These are phyloP conservation scores for Venturia aucupariae DNA, from an alignment of 2,329 filamentous ascomycete genomes.

Conservation along the genomic window DNA sequence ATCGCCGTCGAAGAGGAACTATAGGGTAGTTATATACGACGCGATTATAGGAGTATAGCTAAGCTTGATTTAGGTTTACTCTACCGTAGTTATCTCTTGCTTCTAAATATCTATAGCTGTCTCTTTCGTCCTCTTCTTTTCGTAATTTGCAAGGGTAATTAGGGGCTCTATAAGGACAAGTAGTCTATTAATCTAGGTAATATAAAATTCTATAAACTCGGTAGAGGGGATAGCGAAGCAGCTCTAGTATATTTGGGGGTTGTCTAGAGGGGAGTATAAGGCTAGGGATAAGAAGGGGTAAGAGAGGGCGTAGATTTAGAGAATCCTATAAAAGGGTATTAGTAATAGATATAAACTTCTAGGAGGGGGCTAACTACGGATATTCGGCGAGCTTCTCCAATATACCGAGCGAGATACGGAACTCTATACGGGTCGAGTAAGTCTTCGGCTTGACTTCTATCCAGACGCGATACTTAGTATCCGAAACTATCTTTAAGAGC, in stretches of 20 bases:
- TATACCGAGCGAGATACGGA: not conserved
- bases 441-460: not conserved
- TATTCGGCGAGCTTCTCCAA: not conserved
- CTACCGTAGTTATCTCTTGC: not conserved
- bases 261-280: too few species aligned
- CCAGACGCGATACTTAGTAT: not conserved
- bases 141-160: not conserved
- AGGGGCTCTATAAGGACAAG: not conserved
- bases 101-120: not conserved
- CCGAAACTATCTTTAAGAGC: not conserved
- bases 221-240: not conserved
- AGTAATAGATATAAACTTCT: not conserved
- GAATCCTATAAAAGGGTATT: not conserved
- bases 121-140: not conserved
- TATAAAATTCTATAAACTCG: not conserved
- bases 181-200: not conserved
- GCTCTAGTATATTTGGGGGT: not conserved
- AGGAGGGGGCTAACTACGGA: not conserved
- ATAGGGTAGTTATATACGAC: too few species aligned
- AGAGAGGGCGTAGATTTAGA: too few species aligned
- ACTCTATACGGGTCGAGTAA: not conserved
- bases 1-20: too few species aligned
- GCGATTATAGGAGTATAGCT: not conserved
- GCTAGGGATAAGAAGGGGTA: too few species aligned
- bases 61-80: not conserved